Evolutionary conservation across 2,329 filamentous ascomycete species (phyloP).

Genomic region (Fusarium ramigenum): DNA sequence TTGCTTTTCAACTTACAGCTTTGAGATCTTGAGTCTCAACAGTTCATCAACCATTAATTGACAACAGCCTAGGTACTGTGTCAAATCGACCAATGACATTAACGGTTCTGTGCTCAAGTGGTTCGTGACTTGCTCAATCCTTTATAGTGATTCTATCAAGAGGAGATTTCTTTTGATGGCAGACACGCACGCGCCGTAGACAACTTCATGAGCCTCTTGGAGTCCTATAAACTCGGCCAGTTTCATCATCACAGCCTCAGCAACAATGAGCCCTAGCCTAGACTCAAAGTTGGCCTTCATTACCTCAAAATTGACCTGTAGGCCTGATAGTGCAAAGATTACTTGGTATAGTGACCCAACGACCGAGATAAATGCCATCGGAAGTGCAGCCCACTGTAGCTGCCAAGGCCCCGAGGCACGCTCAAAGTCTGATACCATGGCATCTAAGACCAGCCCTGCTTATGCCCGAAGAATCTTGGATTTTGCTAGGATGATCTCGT

Average conservation of each 20-base stretch:
- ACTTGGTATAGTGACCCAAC: neutral
- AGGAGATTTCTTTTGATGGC: neutral
- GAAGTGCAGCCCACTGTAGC: neutral
- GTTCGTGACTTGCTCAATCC: too few species aligned
- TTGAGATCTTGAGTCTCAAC: neutral
- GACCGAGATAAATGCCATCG: neutral
- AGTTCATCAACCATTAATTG: neutral
- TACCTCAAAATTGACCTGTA: neutral
- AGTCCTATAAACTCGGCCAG: neutral
- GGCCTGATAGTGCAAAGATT: neutral
- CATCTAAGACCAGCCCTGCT: neutral
- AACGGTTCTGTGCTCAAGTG: too few species aligned
- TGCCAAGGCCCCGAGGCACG: neutral
- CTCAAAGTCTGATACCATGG: neutral
- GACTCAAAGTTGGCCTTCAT: neutral
- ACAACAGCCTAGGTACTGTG: neutral
- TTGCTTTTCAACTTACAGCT: neutral
- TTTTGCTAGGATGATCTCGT: neutral
- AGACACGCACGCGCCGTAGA: neutral
- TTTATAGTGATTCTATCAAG: neutral
- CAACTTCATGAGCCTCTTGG: neutral
- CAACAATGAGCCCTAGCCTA: neutral
- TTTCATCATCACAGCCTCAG: neutral
- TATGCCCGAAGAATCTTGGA: neutral
- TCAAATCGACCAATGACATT: too few species aligned